Evolutionary conservation across 2,329 filamentous ascomycete species (phyloP).

Genomic region (Fusarium sp.): DNA sequence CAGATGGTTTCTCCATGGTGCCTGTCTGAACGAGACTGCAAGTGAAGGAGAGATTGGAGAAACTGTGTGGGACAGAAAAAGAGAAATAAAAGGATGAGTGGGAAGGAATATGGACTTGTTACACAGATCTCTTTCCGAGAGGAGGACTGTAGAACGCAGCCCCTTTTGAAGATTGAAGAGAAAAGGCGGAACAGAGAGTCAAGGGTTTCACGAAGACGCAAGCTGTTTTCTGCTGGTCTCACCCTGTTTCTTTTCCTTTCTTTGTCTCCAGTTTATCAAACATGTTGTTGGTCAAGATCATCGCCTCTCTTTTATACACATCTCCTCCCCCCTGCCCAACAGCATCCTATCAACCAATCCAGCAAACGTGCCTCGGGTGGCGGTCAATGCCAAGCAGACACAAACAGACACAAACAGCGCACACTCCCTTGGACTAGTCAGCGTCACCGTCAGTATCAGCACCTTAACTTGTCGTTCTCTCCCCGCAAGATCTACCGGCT

Average conservation of each 20-base stretch:
- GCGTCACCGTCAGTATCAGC: conserved; percentile 12
- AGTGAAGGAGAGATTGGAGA: not conserved
- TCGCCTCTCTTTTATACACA: conserved; percentile 22
- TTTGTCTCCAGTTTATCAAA: conserved; percentile 33
- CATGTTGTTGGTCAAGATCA: conserved; percentile 21
- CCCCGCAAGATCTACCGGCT: conserved; percentile 48
- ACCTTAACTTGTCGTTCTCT: conserved; percentile 9
- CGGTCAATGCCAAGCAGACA: conserved; percentile 32
- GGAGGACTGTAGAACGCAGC: conserved; percentile 24
- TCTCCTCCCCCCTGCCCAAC: not conserved
- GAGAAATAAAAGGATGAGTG: conserved; percentile 13
- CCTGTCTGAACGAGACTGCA: not conserved
- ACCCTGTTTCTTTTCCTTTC: conserved; percentile 6
- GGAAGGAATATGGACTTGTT: conserved; percentile 22
- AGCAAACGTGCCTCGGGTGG: conserved; percentile 47
- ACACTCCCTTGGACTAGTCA: conserved; percentile 8
- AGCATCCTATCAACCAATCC: conserved; percentile 42
- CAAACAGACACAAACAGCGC: not conserved
- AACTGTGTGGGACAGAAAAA: conserved; percentile 14
- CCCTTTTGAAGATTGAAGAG: conserved; percentile 14
- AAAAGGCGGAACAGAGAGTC: conserved; percentile 4
- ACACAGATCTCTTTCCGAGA: conserved; percentile 24
- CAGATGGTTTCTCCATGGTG: conserved; percentile 46
- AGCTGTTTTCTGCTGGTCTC: conserved; percentile 30
- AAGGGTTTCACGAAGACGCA: conserved; percentile 22